These are phyloP conservation scores for Terfezia boudieri DNA, from an alignment of 495 filamentous ascomycete genomes.

Conservation along the genomic window DNA sequence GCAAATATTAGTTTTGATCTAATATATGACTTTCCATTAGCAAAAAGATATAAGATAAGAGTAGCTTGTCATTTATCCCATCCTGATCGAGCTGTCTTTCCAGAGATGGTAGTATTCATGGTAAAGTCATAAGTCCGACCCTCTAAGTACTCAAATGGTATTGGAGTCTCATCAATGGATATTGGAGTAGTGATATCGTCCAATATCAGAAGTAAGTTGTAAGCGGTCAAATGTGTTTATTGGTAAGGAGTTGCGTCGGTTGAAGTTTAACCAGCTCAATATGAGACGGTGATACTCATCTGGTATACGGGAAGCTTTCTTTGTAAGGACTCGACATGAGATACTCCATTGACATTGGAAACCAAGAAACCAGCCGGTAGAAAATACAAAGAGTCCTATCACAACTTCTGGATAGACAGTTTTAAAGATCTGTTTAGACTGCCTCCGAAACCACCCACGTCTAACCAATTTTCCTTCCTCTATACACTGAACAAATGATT, in stretches of 20 bases:
- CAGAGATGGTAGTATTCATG: conserved; percentile 1
- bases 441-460: too few relatives aligned
- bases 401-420: too few relatives aligned
- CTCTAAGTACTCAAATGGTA: conserved; percentile 4
- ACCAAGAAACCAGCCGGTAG: not conserved
- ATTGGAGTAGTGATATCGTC: not conserved
- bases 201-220: not conserved
- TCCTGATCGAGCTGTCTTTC: not conserved
- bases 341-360: not conserved
- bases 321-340: not conserved
- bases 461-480: too few relatives aligned
- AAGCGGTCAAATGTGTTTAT: not conserved
- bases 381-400: too few relatives aligned
- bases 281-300: not conserved
- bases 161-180: not conserved
- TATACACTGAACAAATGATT: too few relatives aligned
- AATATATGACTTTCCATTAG: too few relatives aligned
- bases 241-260: not conserved
- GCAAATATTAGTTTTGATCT: too few relatives aligned
- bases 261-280: conserved; percentile 4
- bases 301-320: conserved; percentile 2
- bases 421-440: too few relatives aligned
- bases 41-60: too few relatives aligned
- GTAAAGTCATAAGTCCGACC: conserved; percentile 2
- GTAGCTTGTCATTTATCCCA: too few relatives aligned